These are phyloP conservation scores for Euphorbia celastroides DNA, from an alignment of 441 rosid species.

Conservation along the genomic window DNA sequence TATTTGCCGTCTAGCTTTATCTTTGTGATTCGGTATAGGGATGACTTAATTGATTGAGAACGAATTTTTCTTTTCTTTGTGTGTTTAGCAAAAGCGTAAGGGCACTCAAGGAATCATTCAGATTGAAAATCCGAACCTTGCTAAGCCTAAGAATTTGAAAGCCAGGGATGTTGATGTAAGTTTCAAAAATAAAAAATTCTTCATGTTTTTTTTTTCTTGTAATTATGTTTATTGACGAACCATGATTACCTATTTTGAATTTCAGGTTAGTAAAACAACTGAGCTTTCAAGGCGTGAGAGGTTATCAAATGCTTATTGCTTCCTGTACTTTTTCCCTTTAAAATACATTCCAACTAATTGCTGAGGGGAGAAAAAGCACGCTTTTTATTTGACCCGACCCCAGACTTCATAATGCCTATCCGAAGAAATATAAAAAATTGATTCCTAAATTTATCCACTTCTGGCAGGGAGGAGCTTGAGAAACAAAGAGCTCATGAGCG, in stretches of 20 bases:
- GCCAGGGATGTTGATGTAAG: slow-evolving; percentile 86
- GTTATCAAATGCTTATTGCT: slow-evolving; percentile 32
- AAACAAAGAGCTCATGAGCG: slow-evolving; percentile 92
- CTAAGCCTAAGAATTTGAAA: slow-evolving; percentile 63
- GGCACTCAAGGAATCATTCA: slow-evolving; percentile 77
- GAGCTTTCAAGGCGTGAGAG: slow-evolving; percentile 99
- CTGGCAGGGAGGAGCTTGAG: slow-evolving; percentile 83
- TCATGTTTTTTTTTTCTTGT: neutral
- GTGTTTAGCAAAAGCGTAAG: slow-evolving; percentile 55
- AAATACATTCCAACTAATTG: neutral
- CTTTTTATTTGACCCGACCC: neutral
- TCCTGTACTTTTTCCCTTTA: too few species aligned
- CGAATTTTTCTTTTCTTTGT: neutral
- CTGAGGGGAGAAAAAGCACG: neutral
- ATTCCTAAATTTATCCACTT: neutral
- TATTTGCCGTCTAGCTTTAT: neutral
- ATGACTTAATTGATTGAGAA: neutral
- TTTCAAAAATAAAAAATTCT: slow-evolving; percentile 7
- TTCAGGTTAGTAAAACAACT: slow-evolving; percentile 61
- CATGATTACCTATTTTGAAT: neutral
- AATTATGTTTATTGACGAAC: neutral
- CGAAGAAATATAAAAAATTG: neutral
- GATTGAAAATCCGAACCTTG: slow-evolving; percentile 85
- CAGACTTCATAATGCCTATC: neutral
- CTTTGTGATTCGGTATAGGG: neutral